Evolutionary conservation across 495 filamentous ascomycete genomes (phyloP).

Genomic region (Neurospora terricola): DNA sequence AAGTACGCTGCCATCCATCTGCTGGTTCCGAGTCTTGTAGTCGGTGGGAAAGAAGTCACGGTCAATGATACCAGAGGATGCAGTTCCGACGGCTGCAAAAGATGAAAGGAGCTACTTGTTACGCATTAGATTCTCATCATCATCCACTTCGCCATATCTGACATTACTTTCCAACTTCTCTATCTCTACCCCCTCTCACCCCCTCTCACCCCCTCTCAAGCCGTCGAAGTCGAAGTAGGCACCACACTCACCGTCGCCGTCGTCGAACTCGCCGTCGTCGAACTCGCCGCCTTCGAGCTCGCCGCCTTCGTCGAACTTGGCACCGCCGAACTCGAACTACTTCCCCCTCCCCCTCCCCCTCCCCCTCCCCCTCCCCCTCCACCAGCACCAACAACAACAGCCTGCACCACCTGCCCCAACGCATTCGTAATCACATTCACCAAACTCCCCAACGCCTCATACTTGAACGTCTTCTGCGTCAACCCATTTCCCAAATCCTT

Average conservation of each 20-base stretch:
- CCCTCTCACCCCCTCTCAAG: background rate
- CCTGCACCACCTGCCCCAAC: conserved; percentile 46
- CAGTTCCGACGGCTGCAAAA: background rate
- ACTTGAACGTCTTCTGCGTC: conserved; percentile 44
- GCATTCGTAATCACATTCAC: conserved; percentile 49
- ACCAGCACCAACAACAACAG: conserved; percentile 31
- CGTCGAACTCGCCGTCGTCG: no score
- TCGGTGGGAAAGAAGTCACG: no score
- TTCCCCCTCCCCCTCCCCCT: conserved; percentile 4
- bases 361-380: background rate
- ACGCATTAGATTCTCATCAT: background rate
- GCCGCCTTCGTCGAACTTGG: conserved; percentile 1
- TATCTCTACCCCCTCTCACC: background rate
- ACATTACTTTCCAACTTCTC: background rate
- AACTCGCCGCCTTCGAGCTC: conserved; percentile 8
- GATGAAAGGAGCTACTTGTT: background rate
- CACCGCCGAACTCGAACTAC: background rate
- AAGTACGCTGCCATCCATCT: no score
- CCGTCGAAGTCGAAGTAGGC: background rate
- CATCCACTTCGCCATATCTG: background rate
- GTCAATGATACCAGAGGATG: background rate
- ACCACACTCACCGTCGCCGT: background rate
- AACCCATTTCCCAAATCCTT: conserved; percentile 37
- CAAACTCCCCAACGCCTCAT: conserved; percentile 40
- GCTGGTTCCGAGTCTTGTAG: no score